Percentiles rank a stretch among this genome's conserved stretches.
Conservation (phyloP, 2,329 filamentous ascomycete genomes). For the Diaporthe helianthi region DNA sequence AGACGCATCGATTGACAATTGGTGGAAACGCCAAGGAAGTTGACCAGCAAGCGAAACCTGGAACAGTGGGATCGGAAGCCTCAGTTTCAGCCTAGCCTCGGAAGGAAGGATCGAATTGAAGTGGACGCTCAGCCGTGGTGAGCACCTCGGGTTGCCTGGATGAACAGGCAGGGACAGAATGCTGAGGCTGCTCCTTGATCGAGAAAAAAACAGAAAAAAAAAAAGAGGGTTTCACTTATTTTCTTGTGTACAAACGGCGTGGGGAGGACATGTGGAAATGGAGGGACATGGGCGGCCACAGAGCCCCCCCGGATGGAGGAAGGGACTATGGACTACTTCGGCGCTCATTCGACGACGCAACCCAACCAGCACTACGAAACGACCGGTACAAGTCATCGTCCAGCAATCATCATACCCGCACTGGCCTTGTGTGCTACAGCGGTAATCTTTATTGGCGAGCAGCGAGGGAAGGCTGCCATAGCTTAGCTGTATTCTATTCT, state of each 20-base stretch:
- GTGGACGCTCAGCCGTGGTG: slow-evolving; percentile 4
- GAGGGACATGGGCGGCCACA: background rate
- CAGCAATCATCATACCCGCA: slow-evolving; percentile 15
- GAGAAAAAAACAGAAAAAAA: slow-evolving; percentile 3
- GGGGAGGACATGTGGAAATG: slow-evolving; percentile 25
- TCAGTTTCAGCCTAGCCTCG: slow-evolving; percentile 18
- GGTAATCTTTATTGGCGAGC: slow-evolving; percentile 27
- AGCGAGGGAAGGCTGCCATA: slow-evolving; percentile 29
- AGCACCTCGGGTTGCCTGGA: slow-evolving; percentile 1
- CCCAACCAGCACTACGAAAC: slow-evolving; percentile 13
- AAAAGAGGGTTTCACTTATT: slow-evolving; percentile 27
- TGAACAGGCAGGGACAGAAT: slow-evolving; percentile 27
- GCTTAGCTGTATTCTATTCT: slow-evolving; percentile 27
- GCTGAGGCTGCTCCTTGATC: slow-evolving; percentile 25
- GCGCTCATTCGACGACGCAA: slow-evolving; percentile 26
- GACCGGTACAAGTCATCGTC: slow-evolving; percentile 13
- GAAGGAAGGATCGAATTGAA: slow-evolving; percentile 1
- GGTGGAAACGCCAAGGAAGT: background rate
- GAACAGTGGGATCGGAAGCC: slow-evolving; percentile 20
- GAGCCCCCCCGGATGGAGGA: slow-evolving; percentile 15
- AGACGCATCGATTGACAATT: background rate
- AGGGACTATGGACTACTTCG: slow-evolving; percentile 29
- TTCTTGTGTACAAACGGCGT: slow-evolving; percentile 33
- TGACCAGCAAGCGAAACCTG: slow-evolving; percentile 9
- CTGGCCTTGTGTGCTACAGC: slow-evolving; percentile 27